Percentiles rank a stretch among this genome's conserved stretches.
Evolutionary conservation across 2,329 filamentous ascomycete species (phyloP).

Genomic region (Fusarium vanettenii): DNA sequence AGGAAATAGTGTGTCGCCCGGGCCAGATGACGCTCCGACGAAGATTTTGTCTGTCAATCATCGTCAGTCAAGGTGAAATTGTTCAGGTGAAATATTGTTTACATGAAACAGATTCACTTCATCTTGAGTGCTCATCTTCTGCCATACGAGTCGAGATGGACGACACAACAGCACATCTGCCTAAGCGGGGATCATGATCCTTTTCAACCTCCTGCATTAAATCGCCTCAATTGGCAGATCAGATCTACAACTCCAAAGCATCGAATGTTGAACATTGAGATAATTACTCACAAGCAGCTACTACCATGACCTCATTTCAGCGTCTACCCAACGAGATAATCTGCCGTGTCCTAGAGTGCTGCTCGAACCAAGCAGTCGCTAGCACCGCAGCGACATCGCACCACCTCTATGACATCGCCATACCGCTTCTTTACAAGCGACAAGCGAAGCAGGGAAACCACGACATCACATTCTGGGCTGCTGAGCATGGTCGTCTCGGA

Average conservation of each 20-base stretch:
- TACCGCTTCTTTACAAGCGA: conserved; percentile 23
- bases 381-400: background rate
- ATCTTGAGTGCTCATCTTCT: background rate
- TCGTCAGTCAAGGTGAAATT: background rate
- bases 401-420: background rate
- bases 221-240: background rate
- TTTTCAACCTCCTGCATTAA: background rate
- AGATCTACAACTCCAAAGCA: background rate
- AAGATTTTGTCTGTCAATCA: background rate
- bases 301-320: background rate
- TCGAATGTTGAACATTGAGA: background rate
- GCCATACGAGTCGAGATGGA: background rate
- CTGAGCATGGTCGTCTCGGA: conserved; percentile 1
- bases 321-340: conserved; percentile 1
- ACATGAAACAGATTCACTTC: background rate
- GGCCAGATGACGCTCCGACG: background rate
- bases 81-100: background rate
- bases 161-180: background rate
- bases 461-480: conserved; percentile 18
- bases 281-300: background rate
- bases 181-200: background rate
- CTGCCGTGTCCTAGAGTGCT: background rate
- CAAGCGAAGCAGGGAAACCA: conserved; percentile 10
- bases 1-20: background rate
- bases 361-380: background rate